Evolutionary conservation across 768 basidiomycete genomes (phyloP).

Genomic region (Lactarius indigo): DNA sequence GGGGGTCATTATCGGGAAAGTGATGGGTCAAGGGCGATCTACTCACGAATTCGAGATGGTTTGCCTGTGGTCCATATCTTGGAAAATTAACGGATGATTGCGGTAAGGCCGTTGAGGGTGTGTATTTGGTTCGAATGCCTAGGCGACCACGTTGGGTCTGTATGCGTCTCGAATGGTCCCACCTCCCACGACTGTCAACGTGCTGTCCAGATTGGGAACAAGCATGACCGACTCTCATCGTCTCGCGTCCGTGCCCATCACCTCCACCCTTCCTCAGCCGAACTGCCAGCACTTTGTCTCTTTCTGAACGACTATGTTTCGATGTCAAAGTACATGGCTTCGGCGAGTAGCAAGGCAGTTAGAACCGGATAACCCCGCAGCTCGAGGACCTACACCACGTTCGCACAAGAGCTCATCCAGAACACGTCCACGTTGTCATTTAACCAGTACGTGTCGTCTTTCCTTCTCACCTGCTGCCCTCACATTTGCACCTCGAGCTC

Average conservation of each 20-base stretch:
- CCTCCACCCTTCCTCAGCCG: not conserved
- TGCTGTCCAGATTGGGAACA: too few relatives aligned
- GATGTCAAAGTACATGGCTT: not conserved
- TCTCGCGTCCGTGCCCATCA: not conserved
- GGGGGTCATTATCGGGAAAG: not conserved
- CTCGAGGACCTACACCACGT: conserved; percentile 85
- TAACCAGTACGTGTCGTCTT: conserved; percentile 68
- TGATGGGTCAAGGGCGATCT: not conserved
- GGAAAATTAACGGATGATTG: not conserved
- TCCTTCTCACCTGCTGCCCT: not conserved
- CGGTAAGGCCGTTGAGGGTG: too few relatives aligned
- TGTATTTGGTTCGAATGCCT: not conserved
- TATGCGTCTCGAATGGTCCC: too few relatives aligned
- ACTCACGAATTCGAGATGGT: not conserved
- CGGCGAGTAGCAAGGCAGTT: too few relatives aligned
- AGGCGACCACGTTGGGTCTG: too few relatives aligned
- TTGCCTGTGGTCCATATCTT: not conserved
- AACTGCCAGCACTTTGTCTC: not conserved
- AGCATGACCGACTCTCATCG: not conserved
- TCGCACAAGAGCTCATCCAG: conserved; percentile 92
- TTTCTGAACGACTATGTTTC: not conserved
- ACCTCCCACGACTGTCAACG: too few relatives aligned
- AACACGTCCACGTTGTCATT: conserved; percentile 91
- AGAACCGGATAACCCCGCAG: conserved; percentile 51
- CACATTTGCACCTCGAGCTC: conserved; percentile 58